A percentile compares a stretch with the other conserved stretches of the same genome.
Conservation (phyloP, 805 yeast species). For the Ogataea degrootiae region DNA sequence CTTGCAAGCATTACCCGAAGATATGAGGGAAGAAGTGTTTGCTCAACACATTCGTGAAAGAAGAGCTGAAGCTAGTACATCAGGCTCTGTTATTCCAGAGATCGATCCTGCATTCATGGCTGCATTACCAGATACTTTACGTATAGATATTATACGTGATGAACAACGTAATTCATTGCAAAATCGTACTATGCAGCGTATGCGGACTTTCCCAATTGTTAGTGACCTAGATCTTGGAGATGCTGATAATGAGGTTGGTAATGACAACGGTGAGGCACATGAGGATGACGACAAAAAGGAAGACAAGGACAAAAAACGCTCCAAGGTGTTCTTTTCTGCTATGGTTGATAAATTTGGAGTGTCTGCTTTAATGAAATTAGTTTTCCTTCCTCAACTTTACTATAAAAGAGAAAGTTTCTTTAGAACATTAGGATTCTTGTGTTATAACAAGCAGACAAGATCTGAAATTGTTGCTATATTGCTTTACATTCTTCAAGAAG, state of each 20-base stretch:
- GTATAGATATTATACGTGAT: slow-evolving; percentile 24
- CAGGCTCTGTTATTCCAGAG: slow-evolving; percentile 49
- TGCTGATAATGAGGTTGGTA: slow-evolving; percentile 20
- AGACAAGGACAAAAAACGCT: slow-evolving; percentile 22
- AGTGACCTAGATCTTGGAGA: slow-evolving; percentile 10
- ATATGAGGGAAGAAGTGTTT: slow-evolving; percentile 87
- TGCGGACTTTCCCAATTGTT: slow-evolving; percentile 1
- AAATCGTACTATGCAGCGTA: slow-evolving; percentile 13
- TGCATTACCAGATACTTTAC: slow-evolving; percentile 59
- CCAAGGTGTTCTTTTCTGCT: slow-evolving; percentile 50
- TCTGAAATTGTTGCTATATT: slow-evolving; percentile 67
- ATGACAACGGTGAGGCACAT: slow-evolving; percentile 21
- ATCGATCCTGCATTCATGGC: slow-evolving; percentile 76
- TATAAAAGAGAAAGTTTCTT: slow-evolving; percentile 59
- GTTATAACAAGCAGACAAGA: slow-evolving; percentile 74
- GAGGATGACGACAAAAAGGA: slow-evolving; percentile 8
- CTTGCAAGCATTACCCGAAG: slow-evolving; percentile 84
- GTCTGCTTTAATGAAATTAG: slow-evolving; percentile 62
- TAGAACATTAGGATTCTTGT: slow-evolving; percentile 60
- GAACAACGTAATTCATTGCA: slow-evolving; percentile 21
- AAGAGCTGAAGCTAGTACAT: slow-evolving; percentile 47
- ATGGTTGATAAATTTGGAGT: slow-evolving; percentile 73
- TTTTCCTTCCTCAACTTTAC: slow-evolving; percentile 69
- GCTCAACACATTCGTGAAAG: slow-evolving; percentile 79
- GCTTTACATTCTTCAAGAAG: slow-evolving; percentile 69